Percentiles rank a stretch among this genome's conserved stretches.
phyloP scores from a whole-genome alignment of 2,329 filamentous ascomycete species.

The Pyrenophora graminea region DNA sequence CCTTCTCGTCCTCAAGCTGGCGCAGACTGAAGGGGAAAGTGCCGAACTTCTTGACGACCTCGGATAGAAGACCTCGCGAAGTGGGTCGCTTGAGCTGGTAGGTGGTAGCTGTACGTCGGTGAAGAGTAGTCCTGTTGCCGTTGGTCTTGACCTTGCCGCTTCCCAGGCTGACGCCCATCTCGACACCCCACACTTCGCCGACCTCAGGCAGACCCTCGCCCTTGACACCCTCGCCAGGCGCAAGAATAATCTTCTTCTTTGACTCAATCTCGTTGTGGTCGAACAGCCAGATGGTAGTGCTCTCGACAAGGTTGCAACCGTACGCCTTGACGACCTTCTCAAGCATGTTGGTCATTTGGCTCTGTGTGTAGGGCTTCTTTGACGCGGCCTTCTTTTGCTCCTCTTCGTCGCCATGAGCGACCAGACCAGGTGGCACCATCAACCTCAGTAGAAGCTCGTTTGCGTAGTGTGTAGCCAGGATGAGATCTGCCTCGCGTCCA shows the following conservation, averaged over 20 bases:
- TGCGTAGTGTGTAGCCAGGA: slow-evolving; percentile 90
- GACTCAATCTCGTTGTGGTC: slow-evolving; percentile 97
- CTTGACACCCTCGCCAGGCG: slow-evolving; percentile 82
- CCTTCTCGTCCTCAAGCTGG: slow-evolving; percentile 94
- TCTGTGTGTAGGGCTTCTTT: slow-evolving; percentile 81
- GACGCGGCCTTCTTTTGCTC: slow-evolving; percentile 88
- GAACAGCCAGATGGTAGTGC: slow-evolving; percentile 96
- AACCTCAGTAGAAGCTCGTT: slow-evolving; percentile 92
- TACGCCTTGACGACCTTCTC: slow-evolving; percentile 92
- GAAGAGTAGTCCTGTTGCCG: slow-evolving; percentile 82
- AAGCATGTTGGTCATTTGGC: slow-evolving; percentile 82
- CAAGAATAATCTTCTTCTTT: slow-evolving; percentile 95
- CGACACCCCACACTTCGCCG: slow-evolving; percentile 96
- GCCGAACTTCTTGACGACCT: slow-evolving; percentile 96
- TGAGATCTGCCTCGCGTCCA: slow-evolving; percentile 80
- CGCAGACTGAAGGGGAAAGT: slow-evolving; percentile 97
- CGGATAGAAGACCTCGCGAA: slow-evolving; percentile 87
- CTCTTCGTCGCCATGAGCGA: slow-evolving; percentile 83
- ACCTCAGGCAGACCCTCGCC: slow-evolving; percentile 88
- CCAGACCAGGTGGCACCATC: slow-evolving; percentile 86
- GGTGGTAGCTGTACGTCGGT: slow-evolving; percentile 88
- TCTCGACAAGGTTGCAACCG: slow-evolving; percentile 91
- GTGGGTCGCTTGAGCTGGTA: slow-evolving; percentile 93
- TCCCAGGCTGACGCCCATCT: slow-evolving; percentile 89
- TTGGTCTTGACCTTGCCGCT: slow-evolving; percentile 94